Conservation (phyloP, 2,329 filamentous ascomycete species). For the Coccinonectria pachysandricola region DNA sequence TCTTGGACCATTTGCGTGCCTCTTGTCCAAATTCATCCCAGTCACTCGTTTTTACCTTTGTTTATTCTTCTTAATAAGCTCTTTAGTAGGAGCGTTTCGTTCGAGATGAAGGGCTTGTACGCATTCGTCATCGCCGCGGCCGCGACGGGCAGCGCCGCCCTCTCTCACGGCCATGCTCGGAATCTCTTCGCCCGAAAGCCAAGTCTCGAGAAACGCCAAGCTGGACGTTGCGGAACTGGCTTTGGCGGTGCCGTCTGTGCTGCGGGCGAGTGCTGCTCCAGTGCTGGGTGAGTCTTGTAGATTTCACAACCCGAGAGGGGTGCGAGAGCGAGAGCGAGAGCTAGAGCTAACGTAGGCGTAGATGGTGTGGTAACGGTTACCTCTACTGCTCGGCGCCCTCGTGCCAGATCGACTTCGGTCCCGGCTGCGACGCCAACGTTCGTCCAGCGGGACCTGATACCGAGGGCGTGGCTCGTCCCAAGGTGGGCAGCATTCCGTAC, state of each 20-base stretch:
- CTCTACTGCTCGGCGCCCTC: constrained; percentile 52
- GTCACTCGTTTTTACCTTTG: too few species aligned
- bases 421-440: constrained; percentile 50
- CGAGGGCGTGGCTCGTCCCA: constrained; percentile 37
- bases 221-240: constrained; percentile 36
- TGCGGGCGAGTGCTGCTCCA: constrained; percentile 30
- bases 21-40: too few species aligned
- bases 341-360: constrained; percentile 13
- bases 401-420: constrained; percentile 51
- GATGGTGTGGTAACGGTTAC: constrained; percentile 43
- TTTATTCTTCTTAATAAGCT: too few species aligned
- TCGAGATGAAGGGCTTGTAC: too few species aligned
- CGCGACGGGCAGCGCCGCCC: too few species aligned
- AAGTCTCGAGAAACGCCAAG: constrained; percentile 10
- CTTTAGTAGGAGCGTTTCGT: too few species aligned
- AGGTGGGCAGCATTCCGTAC: constrained; percentile 43
- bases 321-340: too few species aligned
- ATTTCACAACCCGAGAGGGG: constrained; percentile 1
- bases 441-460: constrained; percentile 43
- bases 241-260: constrained; percentile 25
- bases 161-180: too few species aligned
- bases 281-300: constrained; percentile 25
- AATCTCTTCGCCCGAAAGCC: too few species aligned
- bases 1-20: too few species aligned
- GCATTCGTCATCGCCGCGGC: too few species aligned